Conservation (phyloP, 169 alveolate species). For the Cryptosporidium canis region DNA sequence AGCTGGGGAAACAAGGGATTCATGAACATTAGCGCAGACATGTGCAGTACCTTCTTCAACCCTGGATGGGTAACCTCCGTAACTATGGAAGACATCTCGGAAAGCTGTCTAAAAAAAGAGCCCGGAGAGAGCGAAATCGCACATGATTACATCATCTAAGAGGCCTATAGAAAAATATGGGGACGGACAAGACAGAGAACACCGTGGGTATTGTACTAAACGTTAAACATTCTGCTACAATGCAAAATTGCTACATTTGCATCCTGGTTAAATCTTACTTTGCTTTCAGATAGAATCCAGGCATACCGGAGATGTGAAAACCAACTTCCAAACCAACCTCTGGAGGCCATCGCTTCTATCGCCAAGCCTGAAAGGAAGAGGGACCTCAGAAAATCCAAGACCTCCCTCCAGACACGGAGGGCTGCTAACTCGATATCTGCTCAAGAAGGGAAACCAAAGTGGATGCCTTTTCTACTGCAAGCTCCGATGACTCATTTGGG, state of each 20-base stretch:
- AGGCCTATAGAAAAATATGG: neutral
- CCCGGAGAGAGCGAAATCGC: conserved; percentile 26
- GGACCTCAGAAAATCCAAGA: neutral
- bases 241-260: neutral
- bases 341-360: neutral
- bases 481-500: conserved; percentile 3
- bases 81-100: conserved; percentile 11
- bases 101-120: conserved; percentile 15
- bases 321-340: neutral
- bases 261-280: neutral
- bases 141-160: conserved; percentile 12
- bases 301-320: neutral
- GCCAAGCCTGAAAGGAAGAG: neutral
- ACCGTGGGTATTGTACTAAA: neutral
- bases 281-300: neutral
- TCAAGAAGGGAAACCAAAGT: conserved; percentile 26
- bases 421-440: conserved; percentile 4
- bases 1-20: conserved; percentile 87
- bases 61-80: conserved; percentile 69
- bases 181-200: neutral
- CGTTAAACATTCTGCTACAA: neutral
- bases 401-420: neutral
- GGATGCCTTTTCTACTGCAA: conserved; percentile 25
- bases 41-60: conserved; percentile 68
- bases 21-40: conserved; percentile 74